Base-by-base conservation (phyloP, 139 green algal species). In the Eudorina sp. region DNA sequence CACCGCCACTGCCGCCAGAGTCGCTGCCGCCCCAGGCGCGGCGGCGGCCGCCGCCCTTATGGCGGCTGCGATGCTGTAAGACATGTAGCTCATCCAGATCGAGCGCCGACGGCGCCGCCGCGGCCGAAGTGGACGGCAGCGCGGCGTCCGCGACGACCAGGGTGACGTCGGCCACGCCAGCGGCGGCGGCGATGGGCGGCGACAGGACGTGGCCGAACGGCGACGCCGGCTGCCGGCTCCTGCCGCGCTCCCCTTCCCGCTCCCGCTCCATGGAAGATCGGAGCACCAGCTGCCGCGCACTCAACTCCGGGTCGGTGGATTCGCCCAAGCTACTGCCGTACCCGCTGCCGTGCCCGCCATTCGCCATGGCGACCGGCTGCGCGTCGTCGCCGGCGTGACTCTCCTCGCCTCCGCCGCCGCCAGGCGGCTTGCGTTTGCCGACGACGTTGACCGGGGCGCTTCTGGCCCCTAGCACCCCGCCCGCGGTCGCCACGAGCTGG, bases 241-340 rank as follows among this genome's bases (percentile, higher is more conserved):
- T 13, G 51, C 13, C 66, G 6, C 66, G 66, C 66, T 46, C 34
- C 34, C 66, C 3, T 34, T 43, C 19, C 66, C 34, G 14, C 66
- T 5, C 55, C 55, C 11, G 29, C 34, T 75, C 66, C 31, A 46
- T 18, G 34, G 31, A 75, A 7, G 40, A 40, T 11, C 23, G 38
- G 7, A 29, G 23, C 41, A 86, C 79, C 40, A 86, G 60, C 62
- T 86, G 79, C 60, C 60, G 25, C 8, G 45, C 60, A 6, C 53
- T 74, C 27, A 76, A 60, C 58, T 86, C 79, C 41, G 40, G 41
- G 41, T 86, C 60, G 8, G 69, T 4, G 0, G 34, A 13, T 1
- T 74, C 78, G 78, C 36, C 69, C 31, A 68, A 18, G 78, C 55
- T n/a, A n/a, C n/a, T 53, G 76, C 34, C 38, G 48, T 7, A 16